Base-by-base conservation (phyloP, 2,329 filamentous ascomycete species). In the Paradendryphiella salina region DNA sequence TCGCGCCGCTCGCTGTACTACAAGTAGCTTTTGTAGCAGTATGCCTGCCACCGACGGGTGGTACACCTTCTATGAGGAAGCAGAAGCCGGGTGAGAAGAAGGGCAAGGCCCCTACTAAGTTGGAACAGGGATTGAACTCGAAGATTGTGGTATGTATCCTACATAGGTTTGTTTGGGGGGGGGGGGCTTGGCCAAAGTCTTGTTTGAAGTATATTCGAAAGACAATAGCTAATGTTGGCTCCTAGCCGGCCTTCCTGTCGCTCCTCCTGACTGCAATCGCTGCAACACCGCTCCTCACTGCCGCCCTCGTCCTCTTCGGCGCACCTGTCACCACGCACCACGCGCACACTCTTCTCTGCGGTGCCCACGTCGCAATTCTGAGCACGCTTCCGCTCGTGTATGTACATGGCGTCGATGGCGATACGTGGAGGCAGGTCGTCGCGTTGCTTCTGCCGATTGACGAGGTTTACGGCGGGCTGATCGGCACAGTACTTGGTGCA, bases 321-420 rank as follows among this genome's bases (percentile, higher is more conserved):
- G 94, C 93, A 6, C 94, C 94, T 0, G 79, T 96, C 45, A 89
- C 93, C 26, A 90, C 89, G 0, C 89, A 96, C 71, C 77, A 87
- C 42, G 70, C 79, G 3, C 87, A 95, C 60, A 99, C 94, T 1
- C 71, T 89, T 26, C 84, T 96, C 29, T 88, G 86, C 71, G 88
- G 90, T 2, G 82, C 87, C 1, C 92, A 97, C 71, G 82, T 97
- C 53, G 84, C 91, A 9, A 75, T 96, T 0, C 83, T 99, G 10
- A 83, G 85, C 14, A 79, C 89, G 0, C 87, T 92, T 51, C 90
- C 90, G 2, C 77, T 96, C 11, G 85, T 96, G 68, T 97, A 96
- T 73, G 85, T 87, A 0, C 89, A 93, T 62, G 93, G 93, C 2
- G 84, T 94, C 13, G 88, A 94, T 52, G 77, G 78, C 1, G 69